Evolutionary conservation across 495 filamentous ascomycete species (phyloP).

Genomic region (Aspergillus heteromorphus): DNA sequence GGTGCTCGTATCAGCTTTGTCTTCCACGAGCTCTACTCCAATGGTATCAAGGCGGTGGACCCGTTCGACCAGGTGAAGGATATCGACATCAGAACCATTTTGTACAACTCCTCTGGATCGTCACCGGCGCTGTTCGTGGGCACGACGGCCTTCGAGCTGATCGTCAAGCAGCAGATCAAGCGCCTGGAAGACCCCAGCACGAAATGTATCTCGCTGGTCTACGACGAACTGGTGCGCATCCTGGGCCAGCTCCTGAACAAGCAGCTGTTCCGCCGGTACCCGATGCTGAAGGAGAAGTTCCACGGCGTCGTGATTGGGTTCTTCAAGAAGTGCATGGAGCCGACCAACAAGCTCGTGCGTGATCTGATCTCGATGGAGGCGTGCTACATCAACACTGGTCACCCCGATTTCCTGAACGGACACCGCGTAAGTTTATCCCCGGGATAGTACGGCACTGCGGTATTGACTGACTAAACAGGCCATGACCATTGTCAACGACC

Average conservation of each 20-base stretch:
- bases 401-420: constrained; percentile 97
- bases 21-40: constrained; percentile 97
- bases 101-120: constrained; percentile 97
- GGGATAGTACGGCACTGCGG: not conserved
- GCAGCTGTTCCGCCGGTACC: constrained; percentile 87
- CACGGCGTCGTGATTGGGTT: constrained; percentile 90
- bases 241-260: constrained; percentile 85
- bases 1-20: constrained; percentile 99
- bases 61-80: constrained; percentile 98
- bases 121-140: constrained; percentile 97
- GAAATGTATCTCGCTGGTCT: constrained; percentile 95
- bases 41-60: constrained; percentile 96
- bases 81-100: constrained; percentile 91
- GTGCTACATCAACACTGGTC: constrained; percentile 97
- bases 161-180: constrained; percentile 98
- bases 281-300: constrained; percentile 91
- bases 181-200: constrained; percentile 92
- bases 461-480: constrained; percentile 46
- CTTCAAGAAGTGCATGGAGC: constrained; percentile 97
- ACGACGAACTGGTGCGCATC: constrained; percentile 96
- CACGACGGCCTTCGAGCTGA: constrained; percentile 94
- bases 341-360: constrained; percentile 91
- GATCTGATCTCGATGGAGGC: constrained; percentile 94
- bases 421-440: constrained; percentile 56
- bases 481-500: constrained; percentile 96